These are phyloP conservation scores for Solanum aculeatissimum DNA, from an alignment of 305 asterid species.

Conservation along the genomic window DNA sequence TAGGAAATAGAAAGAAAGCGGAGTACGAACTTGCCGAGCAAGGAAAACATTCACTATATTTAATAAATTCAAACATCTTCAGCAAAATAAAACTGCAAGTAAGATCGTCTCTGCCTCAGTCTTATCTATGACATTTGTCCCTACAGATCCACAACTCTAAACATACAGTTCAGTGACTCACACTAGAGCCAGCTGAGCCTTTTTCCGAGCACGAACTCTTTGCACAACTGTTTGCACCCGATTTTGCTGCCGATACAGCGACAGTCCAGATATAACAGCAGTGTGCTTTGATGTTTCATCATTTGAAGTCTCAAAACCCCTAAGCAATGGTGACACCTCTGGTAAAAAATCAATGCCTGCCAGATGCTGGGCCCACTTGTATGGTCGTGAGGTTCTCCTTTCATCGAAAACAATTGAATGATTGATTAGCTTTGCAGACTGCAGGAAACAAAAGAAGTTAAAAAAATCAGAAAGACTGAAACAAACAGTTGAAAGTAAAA, in stretches of 20 bases:
- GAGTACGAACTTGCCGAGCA: background rate
- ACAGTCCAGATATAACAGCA: constrained; percentile 50
- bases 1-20: background rate
- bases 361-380: constrained; percentile 98
- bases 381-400: constrained; percentile 72
- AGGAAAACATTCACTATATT: background rate
- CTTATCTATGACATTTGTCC: constrained; percentile 9
- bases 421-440: constrained; percentile 84
- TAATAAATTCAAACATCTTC: background rate
- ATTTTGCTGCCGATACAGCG: constrained; percentile 80
- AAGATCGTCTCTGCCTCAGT: background rate
- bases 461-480: background rate
- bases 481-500: constrained; percentile 3
- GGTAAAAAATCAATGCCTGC: constrained; percentile 97
- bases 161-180: constrained; percentile 63
- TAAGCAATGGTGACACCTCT: constrained; percentile 73
- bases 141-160: constrained; percentile 19
- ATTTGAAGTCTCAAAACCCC: constrained; percentile 35
- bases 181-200: constrained; percentile 90
- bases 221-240: constrained; percentile 89
- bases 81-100: background rate
- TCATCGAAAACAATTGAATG: constrained; percentile 58
- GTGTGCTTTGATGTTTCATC: constrained; percentile 43
- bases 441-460: constrained; percentile 17
- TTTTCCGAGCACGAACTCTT: constrained; percentile 76